Conservation (phyloP, 176 grass and related monocot genomes). For the Alopecurus myosuroides region DNA sequence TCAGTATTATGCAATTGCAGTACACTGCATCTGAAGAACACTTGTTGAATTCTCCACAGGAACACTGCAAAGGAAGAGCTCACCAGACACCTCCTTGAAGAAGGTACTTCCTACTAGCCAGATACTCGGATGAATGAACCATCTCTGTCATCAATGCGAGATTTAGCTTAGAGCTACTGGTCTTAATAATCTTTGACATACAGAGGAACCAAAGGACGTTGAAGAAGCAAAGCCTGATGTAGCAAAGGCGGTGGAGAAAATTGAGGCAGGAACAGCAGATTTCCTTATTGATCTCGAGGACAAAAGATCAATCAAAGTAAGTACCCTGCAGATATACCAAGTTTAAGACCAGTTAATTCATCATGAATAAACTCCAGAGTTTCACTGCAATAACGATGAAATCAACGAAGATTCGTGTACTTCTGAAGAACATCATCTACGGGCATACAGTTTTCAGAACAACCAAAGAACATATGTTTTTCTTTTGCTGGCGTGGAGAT, state of each 20-base stretch:
- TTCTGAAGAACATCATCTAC: background rate
- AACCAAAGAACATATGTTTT: background rate
- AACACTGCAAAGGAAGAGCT: slow-evolving; percentile 13
- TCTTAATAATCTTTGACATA: background rate
- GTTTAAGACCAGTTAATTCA: background rate
- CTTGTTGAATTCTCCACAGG: slow-evolving; percentile 15
- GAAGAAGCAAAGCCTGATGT: slow-evolving; percentile 31
- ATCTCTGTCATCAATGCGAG: background rate
- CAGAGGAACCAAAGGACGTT: slow-evolving; percentile 33
- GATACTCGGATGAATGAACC: background rate
- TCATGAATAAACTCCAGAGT: background rate
- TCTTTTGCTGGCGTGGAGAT: background rate
- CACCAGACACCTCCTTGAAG: slow-evolving; percentile 11
- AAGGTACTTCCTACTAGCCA: slow-evolving; percentile 26
- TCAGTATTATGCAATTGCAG: background rate
- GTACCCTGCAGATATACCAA: background rate
- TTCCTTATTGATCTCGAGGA: slow-evolving; percentile 66
- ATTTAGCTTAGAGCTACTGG: background rate
- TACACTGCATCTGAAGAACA: background rate
- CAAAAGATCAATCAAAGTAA: slow-evolving; percentile 82
- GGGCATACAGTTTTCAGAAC: background rate
- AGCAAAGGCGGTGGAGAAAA: slow-evolving; percentile 12
- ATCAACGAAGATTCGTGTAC: background rate
- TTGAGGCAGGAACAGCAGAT: slow-evolving; percentile 73
- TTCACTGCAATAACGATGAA: background rate